phyloP scores from a whole-genome alignment of 2,329 filamentous ascomycete genomes.

The Sporothrix pallida region DNA sequence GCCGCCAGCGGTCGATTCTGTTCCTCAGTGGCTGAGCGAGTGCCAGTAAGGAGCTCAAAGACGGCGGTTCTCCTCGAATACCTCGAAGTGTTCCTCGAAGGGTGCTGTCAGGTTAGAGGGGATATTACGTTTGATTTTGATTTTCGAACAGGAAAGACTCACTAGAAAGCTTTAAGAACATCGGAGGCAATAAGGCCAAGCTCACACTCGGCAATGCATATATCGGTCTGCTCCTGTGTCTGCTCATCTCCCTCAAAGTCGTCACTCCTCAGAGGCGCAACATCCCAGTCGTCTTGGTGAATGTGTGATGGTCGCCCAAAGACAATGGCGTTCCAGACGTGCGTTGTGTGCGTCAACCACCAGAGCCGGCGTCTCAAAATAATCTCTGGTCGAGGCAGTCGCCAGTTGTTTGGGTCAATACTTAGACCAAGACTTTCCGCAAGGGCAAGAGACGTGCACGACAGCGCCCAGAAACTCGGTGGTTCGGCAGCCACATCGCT shows the following conservation, averaged over 20 bases:
- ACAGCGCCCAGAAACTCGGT: slow-evolving; percentile 39
- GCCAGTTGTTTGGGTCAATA: slow-evolving; percentile 39
- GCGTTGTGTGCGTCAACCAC: slow-evolving; percentile 40
- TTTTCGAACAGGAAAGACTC: slow-evolving; percentile 21
- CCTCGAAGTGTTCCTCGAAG: slow-evolving; percentile 32
- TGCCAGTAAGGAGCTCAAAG: slow-evolving; percentile 36
- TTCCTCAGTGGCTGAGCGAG: slow-evolving; percentile 40
- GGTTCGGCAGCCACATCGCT: slow-evolving; percentile 40
- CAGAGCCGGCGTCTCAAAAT: slow-evolving; percentile 40
- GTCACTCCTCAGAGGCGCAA: slow-evolving; percentile 34
- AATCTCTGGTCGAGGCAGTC: slow-evolving; percentile 39
- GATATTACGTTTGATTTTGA: not conserved
- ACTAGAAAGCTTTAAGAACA: slow-evolving; percentile 41
- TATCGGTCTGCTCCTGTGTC: slow-evolving; percentile 31
- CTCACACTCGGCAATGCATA: slow-evolving; percentile 39
- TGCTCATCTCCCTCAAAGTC: slow-evolving; percentile 38
- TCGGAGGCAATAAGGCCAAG: slow-evolving; percentile 39
- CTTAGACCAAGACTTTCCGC: slow-evolving; percentile 41
- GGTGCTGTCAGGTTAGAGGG: not conserved
- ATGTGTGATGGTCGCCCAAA: slow-evolving; percentile 39
- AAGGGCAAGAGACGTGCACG: slow-evolving; percentile 39
- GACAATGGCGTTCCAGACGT: slow-evolving; percentile 40
- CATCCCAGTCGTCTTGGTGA: slow-evolving; percentile 39
- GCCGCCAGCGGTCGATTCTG: slow-evolving; percentile 41
- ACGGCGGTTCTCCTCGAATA: slow-evolving; percentile 13